phyloP scores from a whole-genome alignment of 176 grass and related monocot species.

The Zizania latifolia region DNA sequence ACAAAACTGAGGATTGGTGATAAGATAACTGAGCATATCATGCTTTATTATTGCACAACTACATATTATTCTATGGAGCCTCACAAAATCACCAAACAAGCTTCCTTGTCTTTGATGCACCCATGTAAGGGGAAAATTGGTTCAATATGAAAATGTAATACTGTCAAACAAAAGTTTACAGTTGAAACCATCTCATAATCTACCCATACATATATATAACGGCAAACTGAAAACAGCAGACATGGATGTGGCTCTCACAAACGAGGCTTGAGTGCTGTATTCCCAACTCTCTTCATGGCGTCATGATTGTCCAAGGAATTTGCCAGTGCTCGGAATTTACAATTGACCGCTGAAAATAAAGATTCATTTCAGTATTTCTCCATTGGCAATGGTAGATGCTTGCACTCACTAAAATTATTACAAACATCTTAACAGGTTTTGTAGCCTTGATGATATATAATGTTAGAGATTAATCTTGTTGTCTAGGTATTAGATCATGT shows the following conservation, averaged over 20 bases:
- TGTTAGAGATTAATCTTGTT: too few species aligned
- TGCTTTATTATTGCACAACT: neutral
- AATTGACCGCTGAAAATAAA: conserved; percentile 30
- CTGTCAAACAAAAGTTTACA: neutral
- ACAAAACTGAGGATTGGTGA: neutral
- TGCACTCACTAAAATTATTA: neutral
- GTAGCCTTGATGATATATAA: conserved; percentile 1
- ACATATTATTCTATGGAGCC: neutral
- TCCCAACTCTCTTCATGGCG: neutral
- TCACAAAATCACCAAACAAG: neutral
- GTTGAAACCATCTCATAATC: neutral
- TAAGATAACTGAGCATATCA: neutral
- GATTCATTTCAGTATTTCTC: neutral
- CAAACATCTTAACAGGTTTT: neutral
- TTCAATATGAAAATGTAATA: neutral
- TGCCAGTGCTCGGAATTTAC: conserved; percentile 31
- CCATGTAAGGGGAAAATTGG: neutral
- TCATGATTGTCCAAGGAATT: conserved; percentile 28
- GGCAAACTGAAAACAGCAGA: neutral
- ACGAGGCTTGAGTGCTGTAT: conserved; percentile 9
- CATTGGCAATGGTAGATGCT: neutral
- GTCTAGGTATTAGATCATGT: too few species aligned
- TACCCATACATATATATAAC: neutral
- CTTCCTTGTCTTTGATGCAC: neutral
- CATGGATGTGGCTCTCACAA: conserved; percentile 27